Evolutionary conservation across 1,139 yeast species (phyloP).

Genomic region (Wickerhamomyces sp.): DNA sequence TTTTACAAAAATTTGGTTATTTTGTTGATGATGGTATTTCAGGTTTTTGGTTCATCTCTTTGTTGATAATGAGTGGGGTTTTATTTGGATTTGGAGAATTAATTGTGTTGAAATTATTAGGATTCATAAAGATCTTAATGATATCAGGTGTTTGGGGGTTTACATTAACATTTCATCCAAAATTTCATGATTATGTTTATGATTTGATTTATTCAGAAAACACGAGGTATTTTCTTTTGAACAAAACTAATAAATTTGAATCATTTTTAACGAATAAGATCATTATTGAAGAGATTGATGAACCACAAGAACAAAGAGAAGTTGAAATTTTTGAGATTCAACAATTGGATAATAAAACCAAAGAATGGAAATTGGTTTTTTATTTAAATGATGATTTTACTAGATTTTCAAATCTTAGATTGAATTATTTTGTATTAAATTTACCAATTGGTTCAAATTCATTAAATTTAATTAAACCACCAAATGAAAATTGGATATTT

Average conservation of each 20-base stretch:
- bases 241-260: conserved; percentile 43
- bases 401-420: conserved; percentile 32
- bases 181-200: conserved; percentile 39
- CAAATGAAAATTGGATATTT: conserved; percentile 51
- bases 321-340: conserved; percentile 76
- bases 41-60: conserved; percentile 42
- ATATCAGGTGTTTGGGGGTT: conserved; percentile 48
- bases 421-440: conserved; percentile 19
- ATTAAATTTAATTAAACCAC: conserved; percentile 44
- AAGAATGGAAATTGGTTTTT: conserved; percentile 59
- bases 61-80: conserved; percentile 29
- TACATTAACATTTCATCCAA: conserved; percentile 51
- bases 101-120: conserved; percentile 26
- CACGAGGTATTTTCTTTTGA: conserved; percentile 46
- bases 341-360: conserved; percentile 39
- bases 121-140: conserved; percentile 33
- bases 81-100: conserved; percentile 32
- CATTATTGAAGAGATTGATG: conserved; percentile 20
- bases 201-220: conserved; percentile 52
- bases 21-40: conserved; percentile 63
- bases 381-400: conserved; percentile 53
- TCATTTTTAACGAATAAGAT: conserved; percentile 31
- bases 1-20: conserved; percentile 55
- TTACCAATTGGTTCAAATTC: conserved; percentile 28
- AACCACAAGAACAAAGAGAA: conserved; percentile 31